phyloP scores from a whole-genome alignment of 2,329 filamentous ascomycete species.

The Alternaria arborescens region DNA sequence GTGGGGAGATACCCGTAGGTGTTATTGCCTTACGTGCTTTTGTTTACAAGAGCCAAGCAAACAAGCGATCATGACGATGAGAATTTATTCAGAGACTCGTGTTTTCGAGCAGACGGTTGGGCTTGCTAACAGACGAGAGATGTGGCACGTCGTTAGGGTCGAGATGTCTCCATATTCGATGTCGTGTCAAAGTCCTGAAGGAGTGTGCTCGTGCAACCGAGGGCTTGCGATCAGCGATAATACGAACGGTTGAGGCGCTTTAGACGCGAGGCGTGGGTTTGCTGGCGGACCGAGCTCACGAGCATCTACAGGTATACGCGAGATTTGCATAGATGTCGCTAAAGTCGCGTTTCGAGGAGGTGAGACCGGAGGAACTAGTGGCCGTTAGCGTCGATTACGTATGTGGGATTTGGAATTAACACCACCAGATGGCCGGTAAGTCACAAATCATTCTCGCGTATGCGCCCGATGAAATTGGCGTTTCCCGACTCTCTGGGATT shows the following conservation, averaged over 20 bases:
- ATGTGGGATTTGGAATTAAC: slow-evolving; percentile 42
- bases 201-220: background rate
- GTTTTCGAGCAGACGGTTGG: background rate
- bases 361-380: slow-evolving; percentile 15
- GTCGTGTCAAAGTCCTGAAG: background rate
- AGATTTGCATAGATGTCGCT: slow-evolving; percentile 16
- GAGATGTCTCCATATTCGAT: background rate
- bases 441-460: slow-evolving; percentile 9
- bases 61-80: background rate
- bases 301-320: slow-evolving; percentile 13
- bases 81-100: background rate
- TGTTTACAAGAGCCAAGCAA: background rate
- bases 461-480: slow-evolving; percentile 4
- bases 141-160: background rate
- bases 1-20: background rate
- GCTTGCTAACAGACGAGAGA: background rate
- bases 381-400: slow-evolving; percentile 30
- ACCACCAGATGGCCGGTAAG: slow-evolving; percentile 23
- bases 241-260: background rate
- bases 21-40: slow-evolving; percentile 1
- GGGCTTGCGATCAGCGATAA: background rate
- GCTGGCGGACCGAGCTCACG: slow-evolving; percentile 8
- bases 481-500: slow-evolving; percentile 18
- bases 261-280: slow-evolving; percentile 1
- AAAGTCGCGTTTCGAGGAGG: slow-evolving; percentile 25